phyloP scores from a whole-genome alignment of 768 basidiomycete species.

The Lepiota subincarnata region DNA sequence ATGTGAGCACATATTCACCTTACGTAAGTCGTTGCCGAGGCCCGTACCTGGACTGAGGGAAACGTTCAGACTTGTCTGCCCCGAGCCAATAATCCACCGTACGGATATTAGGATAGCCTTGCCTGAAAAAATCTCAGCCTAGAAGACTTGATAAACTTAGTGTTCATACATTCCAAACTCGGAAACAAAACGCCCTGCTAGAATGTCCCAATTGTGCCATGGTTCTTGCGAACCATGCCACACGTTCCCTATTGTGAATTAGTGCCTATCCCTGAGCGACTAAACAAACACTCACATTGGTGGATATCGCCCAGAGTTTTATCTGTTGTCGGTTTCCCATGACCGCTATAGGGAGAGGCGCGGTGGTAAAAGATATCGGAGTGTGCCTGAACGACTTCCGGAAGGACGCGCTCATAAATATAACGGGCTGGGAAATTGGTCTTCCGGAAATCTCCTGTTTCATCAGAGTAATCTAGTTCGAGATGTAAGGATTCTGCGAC shows the following conservation, averaged over 20 bases:
- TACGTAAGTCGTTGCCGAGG: neutral
- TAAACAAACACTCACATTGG: constrained; percentile 56
- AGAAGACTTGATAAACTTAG: neutral
- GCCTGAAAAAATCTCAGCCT: constrained; percentile 43
- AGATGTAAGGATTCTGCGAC: constrained; percentile 77
- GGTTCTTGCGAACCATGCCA: constrained; percentile 94
- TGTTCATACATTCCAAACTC: constrained; percentile 84
- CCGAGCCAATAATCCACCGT: constrained; percentile 91
- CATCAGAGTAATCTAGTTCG: constrained; percentile 81
- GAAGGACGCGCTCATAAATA: constrained; percentile 86
- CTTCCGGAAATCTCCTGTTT: constrained; percentile 78
- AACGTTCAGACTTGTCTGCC: constrained; percentile 66
- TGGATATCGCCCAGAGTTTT: constrained; percentile 83
- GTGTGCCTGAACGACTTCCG: constrained; percentile 60
- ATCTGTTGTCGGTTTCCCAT: constrained; percentile 69
- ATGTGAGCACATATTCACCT: neutral
- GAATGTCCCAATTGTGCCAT: constrained; percentile 91
- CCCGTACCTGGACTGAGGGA: constrained; percentile 81
- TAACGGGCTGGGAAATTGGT: constrained; percentile 85
- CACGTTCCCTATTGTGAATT: constrained; percentile 62
- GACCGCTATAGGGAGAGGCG: constrained; percentile 82
- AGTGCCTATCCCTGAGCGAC: constrained; percentile 1
- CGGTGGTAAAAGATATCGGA: constrained; percentile 80
- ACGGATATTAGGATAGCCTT: constrained; percentile 83
- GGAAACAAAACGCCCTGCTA: constrained; percentile 89